Evolutionary conservation across 495 filamentous ascomycete species (phyloP).

Genomic region (Friedmanniomyces simplex): DNA sequence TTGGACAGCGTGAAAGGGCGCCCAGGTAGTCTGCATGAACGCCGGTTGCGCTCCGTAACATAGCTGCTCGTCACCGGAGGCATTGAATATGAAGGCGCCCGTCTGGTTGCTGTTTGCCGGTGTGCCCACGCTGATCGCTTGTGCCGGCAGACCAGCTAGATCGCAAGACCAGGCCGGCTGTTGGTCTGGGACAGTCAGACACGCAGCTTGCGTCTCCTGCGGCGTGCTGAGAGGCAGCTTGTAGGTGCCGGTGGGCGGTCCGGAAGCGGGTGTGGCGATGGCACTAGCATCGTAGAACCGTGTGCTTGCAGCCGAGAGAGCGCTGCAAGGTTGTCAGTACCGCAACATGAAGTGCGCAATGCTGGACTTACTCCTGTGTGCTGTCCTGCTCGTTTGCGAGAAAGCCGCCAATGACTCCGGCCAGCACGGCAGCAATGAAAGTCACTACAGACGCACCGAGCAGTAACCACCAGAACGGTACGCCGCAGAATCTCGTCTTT

Average conservation of each 20-base stretch:
- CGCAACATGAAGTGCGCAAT: background rate
- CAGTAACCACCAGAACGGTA: constrained; percentile 31
- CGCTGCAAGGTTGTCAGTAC: background rate
- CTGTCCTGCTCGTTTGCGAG: constrained; percentile 5
- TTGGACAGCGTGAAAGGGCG: constrained; percentile 47
- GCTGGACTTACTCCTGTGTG: background rate
- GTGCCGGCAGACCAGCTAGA: constrained; percentile 18
- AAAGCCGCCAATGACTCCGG: constrained; percentile 32
- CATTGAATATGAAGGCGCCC: constrained; percentile 13
- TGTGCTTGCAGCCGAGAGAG: constrained; percentile 28
- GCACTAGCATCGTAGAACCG: constrained; percentile 56
- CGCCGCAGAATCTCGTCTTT: constrained; percentile 26
- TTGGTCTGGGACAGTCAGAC: constrained; percentile 51
- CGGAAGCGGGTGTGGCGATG: constrained; percentile 46
- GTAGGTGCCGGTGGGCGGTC: constrained; percentile 56
- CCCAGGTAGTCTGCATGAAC: constrained; percentile 42
- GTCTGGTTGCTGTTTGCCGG: constrained; percentile 36
- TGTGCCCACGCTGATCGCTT: constrained; percentile 26
- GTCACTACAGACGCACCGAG: constrained; percentile 45
- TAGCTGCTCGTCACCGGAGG: constrained; percentile 5
- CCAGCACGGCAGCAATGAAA: constrained; percentile 36
- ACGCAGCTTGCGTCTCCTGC: constrained; percentile 51
- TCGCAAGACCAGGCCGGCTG: constrained; percentile 61
- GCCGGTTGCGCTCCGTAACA: constrained; percentile 56
- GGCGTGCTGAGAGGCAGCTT: constrained; percentile 46